These are phyloP conservation scores for Stipa capillata DNA, from an alignment of 176 grass and related monocot genomes.

Conservation along the genomic window DNA sequence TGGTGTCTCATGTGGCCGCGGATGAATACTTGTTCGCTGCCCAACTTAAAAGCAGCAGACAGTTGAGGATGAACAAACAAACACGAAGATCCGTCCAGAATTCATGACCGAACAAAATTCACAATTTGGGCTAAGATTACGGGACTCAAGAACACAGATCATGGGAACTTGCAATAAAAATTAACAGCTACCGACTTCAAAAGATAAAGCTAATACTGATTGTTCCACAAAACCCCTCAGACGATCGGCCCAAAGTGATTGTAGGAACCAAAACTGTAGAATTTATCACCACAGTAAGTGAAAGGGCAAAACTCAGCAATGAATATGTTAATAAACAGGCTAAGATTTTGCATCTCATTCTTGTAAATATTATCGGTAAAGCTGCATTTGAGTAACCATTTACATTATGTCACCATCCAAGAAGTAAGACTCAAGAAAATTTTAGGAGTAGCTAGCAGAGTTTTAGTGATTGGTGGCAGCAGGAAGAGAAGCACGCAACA, in stretches of 20 bases:
- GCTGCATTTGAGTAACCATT: not conserved
- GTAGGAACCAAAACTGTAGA: not conserved
- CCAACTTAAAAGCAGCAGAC: not conserved
- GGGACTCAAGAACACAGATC: not conserved
- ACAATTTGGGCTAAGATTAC: not conserved
- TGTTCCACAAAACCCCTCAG: not conserved
- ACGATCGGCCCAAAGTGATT: not conserved
- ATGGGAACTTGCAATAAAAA: not conserved
- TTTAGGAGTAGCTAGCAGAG: too few species aligned
- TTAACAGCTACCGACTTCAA: not conserved
- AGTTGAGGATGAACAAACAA: not conserved
- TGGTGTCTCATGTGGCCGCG: not conserved
- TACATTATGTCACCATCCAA: not conserved
- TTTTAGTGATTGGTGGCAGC: not conserved
- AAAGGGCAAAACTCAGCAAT: not conserved
- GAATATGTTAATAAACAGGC: not conserved
- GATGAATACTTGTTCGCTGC: not conserved
- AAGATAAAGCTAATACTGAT: not conserved
- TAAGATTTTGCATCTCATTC: not conserved
- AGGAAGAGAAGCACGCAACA: not conserved
- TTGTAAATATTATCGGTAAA: not conserved
- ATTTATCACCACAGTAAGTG: not conserved
- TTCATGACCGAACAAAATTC: not conserved
- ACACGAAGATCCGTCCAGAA: not conserved
- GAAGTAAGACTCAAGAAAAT: not conserved